Evolutionary conservation across 2,329 filamentous ascomycete genomes (phyloP).

Genomic region (Hypoxylon rubiginosum): DNA sequence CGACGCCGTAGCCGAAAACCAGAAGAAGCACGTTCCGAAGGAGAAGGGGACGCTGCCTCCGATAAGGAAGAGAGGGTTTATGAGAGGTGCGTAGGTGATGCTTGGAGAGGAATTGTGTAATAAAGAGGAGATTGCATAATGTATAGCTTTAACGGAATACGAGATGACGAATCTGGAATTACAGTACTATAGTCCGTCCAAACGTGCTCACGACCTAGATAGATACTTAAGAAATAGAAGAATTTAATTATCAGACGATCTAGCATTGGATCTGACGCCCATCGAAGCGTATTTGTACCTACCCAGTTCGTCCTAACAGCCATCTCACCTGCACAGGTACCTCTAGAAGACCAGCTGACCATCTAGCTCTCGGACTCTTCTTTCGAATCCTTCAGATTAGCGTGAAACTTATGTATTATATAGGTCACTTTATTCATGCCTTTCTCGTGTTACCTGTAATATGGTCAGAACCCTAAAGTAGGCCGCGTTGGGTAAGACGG

Average conservation of each 20-base stretch:
- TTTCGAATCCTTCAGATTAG: not conserved
- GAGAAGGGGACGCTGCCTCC: constrained; percentile 48
- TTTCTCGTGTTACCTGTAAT: not conserved
- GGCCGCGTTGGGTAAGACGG: no score
- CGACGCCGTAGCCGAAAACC: constrained; percentile 40
- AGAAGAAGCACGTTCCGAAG: constrained; percentile 48
- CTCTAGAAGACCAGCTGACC: not conserved
- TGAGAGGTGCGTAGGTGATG: constrained; percentile 47
- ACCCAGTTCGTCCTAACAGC: not conserved
- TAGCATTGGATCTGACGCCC: not conserved
- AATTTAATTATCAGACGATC: not conserved
- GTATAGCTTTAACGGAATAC: not conserved
- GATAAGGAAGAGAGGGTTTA: constrained; percentile 51
- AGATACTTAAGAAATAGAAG: not conserved
- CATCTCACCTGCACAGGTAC: not conserved
- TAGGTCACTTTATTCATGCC: not conserved
- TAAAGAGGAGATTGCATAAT: not conserved
- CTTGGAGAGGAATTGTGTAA: not conserved
- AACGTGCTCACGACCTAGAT: not conserved
- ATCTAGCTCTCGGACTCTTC: not conserved
- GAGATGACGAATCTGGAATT: constrained; percentile 1
- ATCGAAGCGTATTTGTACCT: not conserved
- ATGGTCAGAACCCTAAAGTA: not conserved
- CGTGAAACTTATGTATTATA: not conserved
- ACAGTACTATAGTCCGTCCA: not conserved